Percentiles rank a stretch among this genome's conserved stretches.
Evolutionary conservation across 164 flowering plant species (phyloP).

Genomic region (Magnolia sinica): DNA sequence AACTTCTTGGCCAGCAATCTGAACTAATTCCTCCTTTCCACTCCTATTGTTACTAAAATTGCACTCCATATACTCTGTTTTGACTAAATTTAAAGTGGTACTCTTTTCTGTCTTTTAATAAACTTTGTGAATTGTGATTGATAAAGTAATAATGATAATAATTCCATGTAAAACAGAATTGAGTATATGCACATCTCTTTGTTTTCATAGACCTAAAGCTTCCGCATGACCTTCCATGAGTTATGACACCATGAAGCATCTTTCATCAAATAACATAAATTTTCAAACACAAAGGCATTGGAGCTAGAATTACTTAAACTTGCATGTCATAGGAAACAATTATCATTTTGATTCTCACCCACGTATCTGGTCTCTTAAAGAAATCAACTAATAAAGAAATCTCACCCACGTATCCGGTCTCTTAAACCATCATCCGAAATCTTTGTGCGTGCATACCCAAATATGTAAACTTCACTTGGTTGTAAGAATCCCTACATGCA

Average conservation of each 20-base stretch:
- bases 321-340: background rate
- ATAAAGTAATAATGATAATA: background rate
- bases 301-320: background rate
- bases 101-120: too few relatives aligned
- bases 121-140: too few relatives aligned
- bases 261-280: too few relatives aligned
- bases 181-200: background rate
- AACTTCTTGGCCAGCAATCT: too few relatives aligned
- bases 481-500: constrained; percentile 64
- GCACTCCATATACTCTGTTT: too few relatives aligned
- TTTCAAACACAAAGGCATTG: too few relatives aligned
- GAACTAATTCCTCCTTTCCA: too few relatives aligned
- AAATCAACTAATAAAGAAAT: constrained; percentile 10
- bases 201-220: background rate
- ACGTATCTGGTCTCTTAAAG: background rate
- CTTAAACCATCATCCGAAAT: constrained; percentile 75
- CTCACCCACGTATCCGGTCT: constrained; percentile 75
- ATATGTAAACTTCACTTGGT: constrained; percentile 73
- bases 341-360: background rate
- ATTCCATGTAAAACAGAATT: background rate
- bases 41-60: too few relatives aligned
- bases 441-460: constrained; percentile 94
- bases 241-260: too few relatives aligned
- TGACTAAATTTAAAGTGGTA: too few relatives aligned
- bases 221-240: too few relatives aligned